phyloP scores from a whole-genome alignment of 2,329 filamentous ascomycete species.

The Beauveria asiatica region DNA sequence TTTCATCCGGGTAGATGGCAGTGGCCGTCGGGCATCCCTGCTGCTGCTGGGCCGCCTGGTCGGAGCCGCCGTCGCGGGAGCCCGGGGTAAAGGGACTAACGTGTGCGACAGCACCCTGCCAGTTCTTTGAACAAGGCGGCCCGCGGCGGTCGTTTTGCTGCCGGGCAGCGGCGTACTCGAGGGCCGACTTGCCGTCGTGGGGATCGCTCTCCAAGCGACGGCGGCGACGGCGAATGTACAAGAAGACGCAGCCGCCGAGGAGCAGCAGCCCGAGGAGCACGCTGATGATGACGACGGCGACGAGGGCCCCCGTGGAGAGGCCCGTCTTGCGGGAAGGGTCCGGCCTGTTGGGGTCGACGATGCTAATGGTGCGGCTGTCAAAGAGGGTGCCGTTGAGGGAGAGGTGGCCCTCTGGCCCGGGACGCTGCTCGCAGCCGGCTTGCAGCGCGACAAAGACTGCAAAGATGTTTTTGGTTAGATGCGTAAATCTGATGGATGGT shows the following conservation, averaged over 20 bases:
- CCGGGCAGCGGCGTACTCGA: slow-evolving; percentile 10
- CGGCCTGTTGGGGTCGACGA: background rate
- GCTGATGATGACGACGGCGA: slow-evolving; percentile 34
- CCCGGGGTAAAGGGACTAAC: slow-evolving; percentile 30
- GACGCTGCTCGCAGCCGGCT: slow-evolving; percentile 42
- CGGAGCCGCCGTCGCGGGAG: slow-evolving; percentile 24
- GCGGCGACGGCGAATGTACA: slow-evolving; percentile 41
- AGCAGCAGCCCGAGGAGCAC: slow-evolving; percentile 29
- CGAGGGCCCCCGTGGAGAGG: slow-evolving; percentile 21
- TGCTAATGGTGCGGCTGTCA: slow-evolving; percentile 15
- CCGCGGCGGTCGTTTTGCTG: slow-evolving; percentile 1
- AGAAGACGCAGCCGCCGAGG: slow-evolving; percentile 30
- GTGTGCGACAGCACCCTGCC: too few species aligned
- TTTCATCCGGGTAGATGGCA: too few species aligned
- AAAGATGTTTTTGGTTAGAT: background rate
- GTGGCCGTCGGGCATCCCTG: background rate
- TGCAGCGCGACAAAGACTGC: slow-evolving; percentile 42
- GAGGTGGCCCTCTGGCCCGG: slow-evolving; percentile 26
- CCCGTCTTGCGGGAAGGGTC: background rate
- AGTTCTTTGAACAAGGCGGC: slow-evolving; percentile 30
- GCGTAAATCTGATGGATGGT: background rate
- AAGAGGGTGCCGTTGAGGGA: slow-evolving; percentile 39
- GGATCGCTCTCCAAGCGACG: slow-evolving; percentile 14
- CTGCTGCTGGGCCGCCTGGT: slow-evolving; percentile 14
- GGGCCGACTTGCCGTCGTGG: slow-evolving; percentile 1